Conservation (phyloP, 192 early-diverging fungal species). For the Coemansia sp. region DNA sequence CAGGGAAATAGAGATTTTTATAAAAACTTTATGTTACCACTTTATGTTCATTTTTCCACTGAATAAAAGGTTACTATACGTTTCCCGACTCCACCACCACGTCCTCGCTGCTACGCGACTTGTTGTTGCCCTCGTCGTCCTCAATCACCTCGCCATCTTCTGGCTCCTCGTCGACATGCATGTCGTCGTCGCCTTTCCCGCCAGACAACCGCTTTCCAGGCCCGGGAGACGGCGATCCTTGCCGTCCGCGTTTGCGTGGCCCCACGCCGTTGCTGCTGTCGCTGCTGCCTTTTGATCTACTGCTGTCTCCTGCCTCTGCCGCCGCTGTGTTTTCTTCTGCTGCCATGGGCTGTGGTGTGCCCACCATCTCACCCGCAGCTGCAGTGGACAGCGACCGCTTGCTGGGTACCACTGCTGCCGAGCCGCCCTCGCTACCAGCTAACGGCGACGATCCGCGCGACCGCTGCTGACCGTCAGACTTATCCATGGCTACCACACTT, state of each 20-base stretch:
- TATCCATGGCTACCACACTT: not conserved
- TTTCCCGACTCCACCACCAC: constrained; percentile 49
- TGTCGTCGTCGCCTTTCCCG: constrained; percentile 9
- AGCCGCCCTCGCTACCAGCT: constrained; percentile 7
- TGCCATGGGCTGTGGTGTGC: not conserved
- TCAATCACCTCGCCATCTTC: constrained; percentile 53
- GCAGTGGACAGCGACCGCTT: constrained; percentile 35
- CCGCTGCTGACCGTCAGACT: not conserved
- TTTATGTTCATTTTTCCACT: not conserved
- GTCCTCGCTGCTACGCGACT: constrained; percentile 43
- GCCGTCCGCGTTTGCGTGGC: constrained; percentile 43
- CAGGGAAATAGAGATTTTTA: too few species aligned
- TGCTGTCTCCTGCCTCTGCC: not conserved
- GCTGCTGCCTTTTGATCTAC: constrained; percentile 6
- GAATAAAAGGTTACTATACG: constrained; percentile 6
- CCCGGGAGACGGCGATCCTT: constrained; percentile 20
- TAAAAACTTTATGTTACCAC: too few species aligned
- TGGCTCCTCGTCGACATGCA: constrained; percentile 42
- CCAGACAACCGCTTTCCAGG: constrained; percentile 10
- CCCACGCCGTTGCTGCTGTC: constrained; percentile 17
- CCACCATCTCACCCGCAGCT: constrained; percentile 7
- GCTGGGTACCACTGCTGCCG: constrained; percentile 34
- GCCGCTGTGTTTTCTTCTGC: not conserved
- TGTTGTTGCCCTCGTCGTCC: constrained; percentile 30
- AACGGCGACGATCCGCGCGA: constrained; percentile 9